Evolutionary conservation across 345 rosid genomes (phyloP).

Genomic region (Nasturtium officinale): DNA sequence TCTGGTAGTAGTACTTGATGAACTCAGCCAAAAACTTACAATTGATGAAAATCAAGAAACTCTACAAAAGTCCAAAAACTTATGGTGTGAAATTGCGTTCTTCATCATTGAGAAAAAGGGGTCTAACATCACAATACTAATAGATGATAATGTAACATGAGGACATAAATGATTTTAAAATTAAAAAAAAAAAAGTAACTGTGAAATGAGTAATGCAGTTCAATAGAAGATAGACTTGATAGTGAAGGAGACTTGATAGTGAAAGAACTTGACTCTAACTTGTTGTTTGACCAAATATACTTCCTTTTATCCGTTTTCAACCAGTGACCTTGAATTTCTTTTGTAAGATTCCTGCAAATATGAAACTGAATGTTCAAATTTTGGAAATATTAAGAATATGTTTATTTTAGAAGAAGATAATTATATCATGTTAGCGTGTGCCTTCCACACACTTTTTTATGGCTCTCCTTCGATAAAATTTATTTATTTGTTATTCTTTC

Average conservation of each 20-base stretch:
- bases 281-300: constrained; percentile 36
- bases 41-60: too few species aligned
- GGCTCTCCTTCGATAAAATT: constrained; percentile 34
- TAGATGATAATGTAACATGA: neutral
- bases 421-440: constrained; percentile 38
- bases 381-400: constrained; percentile 25
- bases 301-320: constrained; percentile 11
- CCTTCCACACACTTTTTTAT: constrained; percentile 37
- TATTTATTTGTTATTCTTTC: neutral
- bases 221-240: constrained; percentile 22
- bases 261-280: constrained; percentile 7
- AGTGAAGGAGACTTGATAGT: constrained; percentile 16
- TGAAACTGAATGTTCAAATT: neutral
- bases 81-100: neutral
- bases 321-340: neutral
- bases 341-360: neutral
- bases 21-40: too few species aligned
- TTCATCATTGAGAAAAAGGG: neutral
- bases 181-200: neutral
- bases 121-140: neutral
- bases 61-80: too few species aligned
- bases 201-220: constrained; percentile 5
- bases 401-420: constrained; percentile 21
- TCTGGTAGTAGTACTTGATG: neutral
- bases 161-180: too few species aligned